These are phyloP conservation scores for Globisporangium carolinianum DNA, from an alignment of 352 stramenopile species.

Conservation along the genomic window DNA sequence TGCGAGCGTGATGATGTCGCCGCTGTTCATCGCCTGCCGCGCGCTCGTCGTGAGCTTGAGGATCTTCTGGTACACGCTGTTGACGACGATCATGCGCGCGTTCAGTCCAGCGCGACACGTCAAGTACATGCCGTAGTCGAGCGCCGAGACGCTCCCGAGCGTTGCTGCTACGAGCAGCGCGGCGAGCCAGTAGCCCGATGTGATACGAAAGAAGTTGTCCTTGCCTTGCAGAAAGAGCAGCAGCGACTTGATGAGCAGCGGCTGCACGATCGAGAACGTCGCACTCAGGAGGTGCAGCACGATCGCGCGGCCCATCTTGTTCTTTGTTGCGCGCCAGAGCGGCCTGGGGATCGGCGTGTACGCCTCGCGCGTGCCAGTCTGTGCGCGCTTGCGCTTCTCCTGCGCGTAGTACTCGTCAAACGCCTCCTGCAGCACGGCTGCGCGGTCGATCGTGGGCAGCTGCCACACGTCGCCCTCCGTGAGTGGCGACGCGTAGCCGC, in stretches of 20 bases:
- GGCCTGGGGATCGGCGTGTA: constrained; percentile 5
- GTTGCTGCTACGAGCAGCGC: constrained; percentile 7
- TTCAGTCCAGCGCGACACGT: constrained; percentile 30
- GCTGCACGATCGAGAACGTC: constrained; percentile 18
- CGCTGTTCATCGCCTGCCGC: constrained; percentile 32
- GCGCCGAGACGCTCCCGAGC: constrained; percentile 16
- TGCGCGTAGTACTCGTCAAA: constrained; percentile 17
- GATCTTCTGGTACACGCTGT: constrained; percentile 43
- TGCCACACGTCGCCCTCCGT: constrained; percentile 26
- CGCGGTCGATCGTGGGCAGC: constrained; percentile 15
- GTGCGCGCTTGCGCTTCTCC: constrained; percentile 1
- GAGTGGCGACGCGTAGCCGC: constrained; percentile 14
- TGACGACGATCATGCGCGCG: constrained; percentile 20
- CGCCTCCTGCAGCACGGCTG: constrained; percentile 14
- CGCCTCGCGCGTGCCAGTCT: neutral
- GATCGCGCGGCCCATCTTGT: constrained; percentile 23
- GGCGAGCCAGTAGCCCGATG: constrained; percentile 15
- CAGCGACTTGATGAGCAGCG: constrained; percentile 27
- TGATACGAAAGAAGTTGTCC: constrained; percentile 18
- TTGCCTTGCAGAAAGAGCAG: constrained; percentile 16
- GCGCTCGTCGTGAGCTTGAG: constrained; percentile 34
- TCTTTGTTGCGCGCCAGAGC: constrained; percentile 23
- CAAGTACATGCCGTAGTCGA: constrained; percentile 48
- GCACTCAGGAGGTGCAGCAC: constrained; percentile 20
- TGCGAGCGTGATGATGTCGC: constrained; percentile 57